Conservation (phyloP, 2,329 filamentous ascomycete genomes). For the Aspergillus flavus region DNA sequence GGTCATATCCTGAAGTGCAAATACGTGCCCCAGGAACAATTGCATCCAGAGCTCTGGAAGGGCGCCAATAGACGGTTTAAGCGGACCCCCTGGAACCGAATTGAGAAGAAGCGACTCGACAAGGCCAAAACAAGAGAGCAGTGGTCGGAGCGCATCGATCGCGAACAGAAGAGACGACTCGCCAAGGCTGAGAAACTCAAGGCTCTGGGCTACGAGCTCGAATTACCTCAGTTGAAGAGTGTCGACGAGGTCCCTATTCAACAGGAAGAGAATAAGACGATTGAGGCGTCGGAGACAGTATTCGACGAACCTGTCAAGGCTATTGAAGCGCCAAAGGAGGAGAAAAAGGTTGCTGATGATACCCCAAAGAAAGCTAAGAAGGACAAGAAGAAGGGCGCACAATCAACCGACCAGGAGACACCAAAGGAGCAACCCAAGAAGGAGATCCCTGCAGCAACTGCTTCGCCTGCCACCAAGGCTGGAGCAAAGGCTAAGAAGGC, state of each 20-base stretch:
- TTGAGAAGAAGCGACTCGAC: constrained; percentile 74
- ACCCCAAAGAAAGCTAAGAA: constrained; percentile 31
- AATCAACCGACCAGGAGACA: constrained; percentile 16
- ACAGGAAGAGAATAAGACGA: constrained; percentile 29
- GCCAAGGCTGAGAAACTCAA: constrained; percentile 74
- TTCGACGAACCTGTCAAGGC: constrained; percentile 31
- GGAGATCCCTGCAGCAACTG: constrained; percentile 11
- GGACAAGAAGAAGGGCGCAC: constrained; percentile 21
- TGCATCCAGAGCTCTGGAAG: constrained; percentile 84
- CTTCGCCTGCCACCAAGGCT: constrained; percentile 29
- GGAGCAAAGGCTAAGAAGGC: constrained; percentile 36
- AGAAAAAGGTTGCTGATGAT: constrained; percentile 17
- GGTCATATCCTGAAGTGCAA: constrained; percentile 91
- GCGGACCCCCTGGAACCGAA: constrained; percentile 81
- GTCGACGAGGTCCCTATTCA: constrained; percentile 57
- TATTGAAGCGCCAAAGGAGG: constrained; percentile 12
- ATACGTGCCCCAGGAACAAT: constrained; percentile 71
- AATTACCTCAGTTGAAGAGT: constrained; percentile 70
- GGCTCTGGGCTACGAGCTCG: constrained; percentile 80
- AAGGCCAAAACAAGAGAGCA: constrained; percentile 70
- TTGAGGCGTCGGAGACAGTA: constrained; percentile 35
- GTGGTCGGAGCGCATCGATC: constrained; percentile 77
- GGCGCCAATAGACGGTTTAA: constrained; percentile 90
- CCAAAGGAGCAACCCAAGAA: constrained; percentile 15
- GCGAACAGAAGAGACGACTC: constrained; percentile 70